Percentiles rank a stretch among this genome's conserved stretches.
Conservation (phyloP, 2,329 filamentous ascomycete genomes). For the Fusarium sp. region DNA sequence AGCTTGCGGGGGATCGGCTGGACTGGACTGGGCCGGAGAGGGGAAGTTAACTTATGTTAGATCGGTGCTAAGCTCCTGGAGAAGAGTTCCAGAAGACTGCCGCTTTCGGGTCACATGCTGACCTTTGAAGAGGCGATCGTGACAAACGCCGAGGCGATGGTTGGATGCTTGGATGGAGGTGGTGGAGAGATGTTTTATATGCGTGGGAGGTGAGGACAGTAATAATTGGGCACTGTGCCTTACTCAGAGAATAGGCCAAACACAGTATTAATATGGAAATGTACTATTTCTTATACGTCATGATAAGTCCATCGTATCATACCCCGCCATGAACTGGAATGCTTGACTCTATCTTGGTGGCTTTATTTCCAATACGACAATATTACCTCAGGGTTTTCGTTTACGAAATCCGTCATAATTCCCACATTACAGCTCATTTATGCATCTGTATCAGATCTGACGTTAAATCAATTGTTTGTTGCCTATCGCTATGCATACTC, state of each 20-base stretch:
- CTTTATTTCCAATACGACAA: background rate
- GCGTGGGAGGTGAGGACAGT: conserved; percentile 16
- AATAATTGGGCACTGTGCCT: background rate
- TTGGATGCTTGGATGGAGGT: conserved; percentile 38
- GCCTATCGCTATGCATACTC: conserved; percentile 24
- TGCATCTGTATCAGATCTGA: background rate
- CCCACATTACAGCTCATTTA: background rate
- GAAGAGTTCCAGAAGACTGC: conserved; percentile 46
- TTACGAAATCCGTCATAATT: background rate
- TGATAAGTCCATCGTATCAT: conserved; percentile 34
- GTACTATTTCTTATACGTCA: conserved; percentile 29
- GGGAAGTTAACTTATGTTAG: conserved; percentile 15
- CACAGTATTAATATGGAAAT: conserved; percentile 5
- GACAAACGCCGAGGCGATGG: conserved; percentile 49
- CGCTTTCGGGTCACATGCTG: conserved; percentile 43
- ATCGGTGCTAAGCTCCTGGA: conserved; percentile 25
- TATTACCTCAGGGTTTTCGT: background rate
- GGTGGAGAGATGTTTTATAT: conserved; percentile 39
- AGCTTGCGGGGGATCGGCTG: conserved; percentile 42
- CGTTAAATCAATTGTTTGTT: conserved; percentile 18
- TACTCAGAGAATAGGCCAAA: no score
- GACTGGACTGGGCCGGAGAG: conserved; percentile 17
- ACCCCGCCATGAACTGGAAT: conserved; percentile 17
- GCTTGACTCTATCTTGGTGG: background rate
- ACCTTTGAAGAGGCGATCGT: conserved; percentile 45